Base-by-base conservation (phyloP, 305 asterid species). In the Stenogyne calaminthoides region DNA sequence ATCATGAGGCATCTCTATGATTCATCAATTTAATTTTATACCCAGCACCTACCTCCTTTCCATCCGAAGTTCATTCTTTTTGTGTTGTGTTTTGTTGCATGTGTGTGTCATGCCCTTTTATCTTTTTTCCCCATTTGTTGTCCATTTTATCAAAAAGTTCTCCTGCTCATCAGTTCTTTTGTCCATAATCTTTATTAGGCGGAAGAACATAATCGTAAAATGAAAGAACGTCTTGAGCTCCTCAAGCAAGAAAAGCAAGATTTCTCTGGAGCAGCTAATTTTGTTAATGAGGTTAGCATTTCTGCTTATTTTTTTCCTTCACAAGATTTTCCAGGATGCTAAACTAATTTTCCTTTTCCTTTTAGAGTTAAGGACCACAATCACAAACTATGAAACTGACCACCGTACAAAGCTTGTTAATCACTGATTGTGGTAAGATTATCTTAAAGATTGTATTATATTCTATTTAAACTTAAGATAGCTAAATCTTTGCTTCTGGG, bases 171-270 rank as follows among this genome's bases (percentile, higher is more conserved):
- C 51, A 60, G 10, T 47, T 70, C 39, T 64, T 56, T 29, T 46
- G 22, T 55, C 57, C 20, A 29, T 56, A 47, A 74, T 78, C 29
- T 67, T 73, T 69, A 29, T 73, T 61, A 91, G 97, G 89, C 89
- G 3, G 93, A 90, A 80, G 89, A 88, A 73, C 89, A 81, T 62
- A 87, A 83, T 19, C 58, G 51, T 32, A 49, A 75, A 51, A 64
- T 87, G 56, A 71, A 71, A 81, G 84, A 80, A 60, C 92, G 80
- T 34, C 75, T 88, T 70, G 93, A 87, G 77, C 80, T 75, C 73
- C 85, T 89, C 79, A 83, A 82, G 90, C 85, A 86, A 79, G 77
- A 80, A 71, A 84, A 71, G 67, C 85, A 77, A 65, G 85, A 88
- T 78, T 73, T 84, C 70, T 83, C 87, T 18, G 88, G 84, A 67